Evolutionary conservation across 164 flowering plant genomes (phyloP).

Genomic region (Malania oleifera): DNA sequence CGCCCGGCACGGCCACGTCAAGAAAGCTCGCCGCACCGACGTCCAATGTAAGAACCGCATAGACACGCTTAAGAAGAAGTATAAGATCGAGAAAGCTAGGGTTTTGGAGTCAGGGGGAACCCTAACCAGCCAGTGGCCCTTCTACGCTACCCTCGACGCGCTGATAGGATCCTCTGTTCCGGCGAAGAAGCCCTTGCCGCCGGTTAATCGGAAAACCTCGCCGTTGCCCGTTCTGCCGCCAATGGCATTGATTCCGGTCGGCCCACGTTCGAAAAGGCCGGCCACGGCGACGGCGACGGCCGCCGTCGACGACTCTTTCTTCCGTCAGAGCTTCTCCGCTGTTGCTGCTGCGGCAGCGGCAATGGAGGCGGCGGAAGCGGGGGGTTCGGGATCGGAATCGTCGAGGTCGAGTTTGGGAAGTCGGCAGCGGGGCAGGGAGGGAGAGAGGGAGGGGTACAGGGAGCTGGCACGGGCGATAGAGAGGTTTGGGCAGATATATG

Average conservation of each 20-base stretch:
- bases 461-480: conserved; percentile 11
- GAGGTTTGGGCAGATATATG: conserved; percentile 11
- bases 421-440: neutral
- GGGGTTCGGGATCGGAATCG: conserved; percentile 7
- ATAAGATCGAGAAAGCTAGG: conserved; percentile 30
- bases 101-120: conserved; percentile 14
- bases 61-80: conserved; percentile 34
- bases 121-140: conserved; percentile 30
- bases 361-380: conserved; percentile 1
- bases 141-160: conserved; percentile 25
- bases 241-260: conserved; percentile 16
- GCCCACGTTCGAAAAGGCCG: conserved; percentile 21
- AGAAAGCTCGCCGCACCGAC: conserved; percentile 16
- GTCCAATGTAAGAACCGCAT: conserved; percentile 38
- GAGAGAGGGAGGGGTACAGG: neutral
- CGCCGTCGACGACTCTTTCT: conserved; percentile 9
- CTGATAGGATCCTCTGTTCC: conserved; percentile 21
- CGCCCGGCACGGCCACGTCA: conserved; percentile 12
- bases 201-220: conserved; percentile 10
- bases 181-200: conserved; percentile 9
- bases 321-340: conserved; percentile 23
- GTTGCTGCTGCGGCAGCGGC: conserved; percentile 22
- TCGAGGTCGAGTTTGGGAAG: conserved; percentile 7
- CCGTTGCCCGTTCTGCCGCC: neutral
- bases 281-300: conserved; percentile 12